Percentiles rank a stretch among this genome's conserved stretches.
phyloP scores from a whole-genome alignment of 163 green algal genomes.

The Chlamydomonas reinhardtii region DNA sequence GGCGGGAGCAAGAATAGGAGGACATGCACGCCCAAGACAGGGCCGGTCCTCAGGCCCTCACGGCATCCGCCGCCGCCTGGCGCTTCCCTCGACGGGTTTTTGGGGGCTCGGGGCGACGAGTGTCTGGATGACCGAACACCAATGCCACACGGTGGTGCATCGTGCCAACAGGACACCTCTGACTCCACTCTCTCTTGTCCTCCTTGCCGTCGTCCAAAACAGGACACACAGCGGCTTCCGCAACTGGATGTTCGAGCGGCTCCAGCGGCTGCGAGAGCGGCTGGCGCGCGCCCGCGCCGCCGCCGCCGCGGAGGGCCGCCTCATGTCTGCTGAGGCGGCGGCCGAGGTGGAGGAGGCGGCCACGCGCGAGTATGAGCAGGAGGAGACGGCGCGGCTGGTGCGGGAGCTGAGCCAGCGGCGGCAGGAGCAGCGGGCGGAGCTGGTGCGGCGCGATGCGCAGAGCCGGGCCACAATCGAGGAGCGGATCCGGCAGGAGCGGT shows the following conservation, averaged over 20 bases:
- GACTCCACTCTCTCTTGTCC: no score
- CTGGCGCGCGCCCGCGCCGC: neutral
- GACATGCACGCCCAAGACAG: no score
- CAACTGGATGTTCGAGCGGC: conserved; percentile 35
- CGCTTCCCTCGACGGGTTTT: no score
- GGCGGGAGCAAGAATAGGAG: no score
- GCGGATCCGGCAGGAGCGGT: neutral
- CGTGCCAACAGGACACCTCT: no score
- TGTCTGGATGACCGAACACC: no score
- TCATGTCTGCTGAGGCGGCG: neutral
- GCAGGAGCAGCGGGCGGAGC: neutral
- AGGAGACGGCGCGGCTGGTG: conserved; percentile 20
- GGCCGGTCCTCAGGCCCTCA: no score
- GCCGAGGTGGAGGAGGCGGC: neutral
- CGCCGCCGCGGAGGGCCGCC: neutral
- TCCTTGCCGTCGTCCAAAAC: neutral
- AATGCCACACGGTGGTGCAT: no score
- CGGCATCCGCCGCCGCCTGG: no score
- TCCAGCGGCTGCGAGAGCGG: conserved; percentile 14
- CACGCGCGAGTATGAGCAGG: neutral
- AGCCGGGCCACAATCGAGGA: neutral
- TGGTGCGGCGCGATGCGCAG: conserved; percentile 18
- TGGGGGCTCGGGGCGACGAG: no score
- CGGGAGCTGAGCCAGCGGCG: neutral
- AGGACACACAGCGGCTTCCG: conserved; percentile 36